Conservation (phyloP, 2,329 filamentous ascomycete genomes). For the Thelonectria olida region DNA sequence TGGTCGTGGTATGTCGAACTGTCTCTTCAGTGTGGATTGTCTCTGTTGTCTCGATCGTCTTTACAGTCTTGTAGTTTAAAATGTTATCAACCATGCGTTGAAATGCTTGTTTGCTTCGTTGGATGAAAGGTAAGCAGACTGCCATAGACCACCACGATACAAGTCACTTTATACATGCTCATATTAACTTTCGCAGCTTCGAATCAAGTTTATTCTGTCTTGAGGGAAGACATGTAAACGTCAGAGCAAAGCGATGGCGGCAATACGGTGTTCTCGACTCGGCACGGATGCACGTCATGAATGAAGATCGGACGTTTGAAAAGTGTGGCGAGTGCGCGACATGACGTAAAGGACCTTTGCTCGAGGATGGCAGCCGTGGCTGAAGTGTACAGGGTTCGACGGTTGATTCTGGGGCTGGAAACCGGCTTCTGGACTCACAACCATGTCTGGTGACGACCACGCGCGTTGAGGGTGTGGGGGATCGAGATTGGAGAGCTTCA, state of each 20-base stretch:
- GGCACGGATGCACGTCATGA: constrained; percentile 39
- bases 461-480: constrained; percentile 6
- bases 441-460: background rate
- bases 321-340: constrained; percentile 35
- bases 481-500: constrained; percentile 16
- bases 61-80: background rate
- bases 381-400: background rate
- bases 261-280: constrained; percentile 29
- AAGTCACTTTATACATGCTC: background rate
- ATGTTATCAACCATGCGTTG: too few relatives aligned
- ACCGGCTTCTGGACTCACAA: constrained; percentile 16
- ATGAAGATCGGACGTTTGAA: constrained; percentile 28
- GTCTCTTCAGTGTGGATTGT: background rate
- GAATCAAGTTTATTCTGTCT: constrained; percentile 40
- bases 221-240: constrained; percentile 25
- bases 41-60: background rate
- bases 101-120: background rate
- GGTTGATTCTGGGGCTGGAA: constrained; percentile 6
- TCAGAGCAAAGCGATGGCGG: constrained; percentile 34
- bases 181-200: background rate
- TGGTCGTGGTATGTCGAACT: background rate
- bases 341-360: constrained; percentile 36
- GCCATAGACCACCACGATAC: background rate
- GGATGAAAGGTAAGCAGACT: background rate
- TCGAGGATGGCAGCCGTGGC: background rate